Base-by-base conservation (phyloP, 169 alveolate species). In the Cryptosporidium viatorum region DNA sequence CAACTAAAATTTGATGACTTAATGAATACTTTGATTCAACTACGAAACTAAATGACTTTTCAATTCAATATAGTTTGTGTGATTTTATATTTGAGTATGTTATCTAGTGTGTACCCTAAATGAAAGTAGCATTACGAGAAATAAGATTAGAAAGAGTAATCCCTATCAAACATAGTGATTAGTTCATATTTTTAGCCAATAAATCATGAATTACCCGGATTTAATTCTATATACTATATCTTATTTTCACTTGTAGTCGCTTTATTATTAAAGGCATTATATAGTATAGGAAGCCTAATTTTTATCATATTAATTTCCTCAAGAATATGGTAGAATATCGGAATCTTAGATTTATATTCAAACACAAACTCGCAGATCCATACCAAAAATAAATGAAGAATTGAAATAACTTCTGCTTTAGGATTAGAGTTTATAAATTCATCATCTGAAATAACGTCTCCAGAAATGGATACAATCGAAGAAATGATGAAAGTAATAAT, bases 361-460 rank as follows among this genome's bases (percentile, higher is more conserved):
- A 80, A 80, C 23, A 65, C 73, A 26, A 80, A 80, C 51, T 80
- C 89, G 29, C 89, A 80, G 31, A 80, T 62, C 89, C 89, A 80
- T 33, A 80, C 43, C 23, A 80, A 33, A 65, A 60, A 80, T 23
- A 39, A 18, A 10, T 51, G 33, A 43, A 80, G 70, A 16, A 29
- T 41, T 7, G 89, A 48, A 18, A 80, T 43, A 9, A 52, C 67
- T 65, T 43, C 62, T 37, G 41, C 39, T 18, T 35, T 45, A 18
- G 89, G 75, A 26, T 43, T 29, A 0, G 52, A 43, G 3, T 55
- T 58, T 37, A 33, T 75, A 26, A 60, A 21, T 6, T 80, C 75
- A 7, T 23, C 21, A 62, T 80, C 65, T 39, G 74, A 59, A 43
- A n/a, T 10, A 18, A 60, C 43, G 9, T 80, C 37, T 3, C 8